Evolutionary conservation across 1,139 yeast species (phyloP), one percentile per base, ranked within the genome.

Genomic region (Yueomyces sp.): DNA sequence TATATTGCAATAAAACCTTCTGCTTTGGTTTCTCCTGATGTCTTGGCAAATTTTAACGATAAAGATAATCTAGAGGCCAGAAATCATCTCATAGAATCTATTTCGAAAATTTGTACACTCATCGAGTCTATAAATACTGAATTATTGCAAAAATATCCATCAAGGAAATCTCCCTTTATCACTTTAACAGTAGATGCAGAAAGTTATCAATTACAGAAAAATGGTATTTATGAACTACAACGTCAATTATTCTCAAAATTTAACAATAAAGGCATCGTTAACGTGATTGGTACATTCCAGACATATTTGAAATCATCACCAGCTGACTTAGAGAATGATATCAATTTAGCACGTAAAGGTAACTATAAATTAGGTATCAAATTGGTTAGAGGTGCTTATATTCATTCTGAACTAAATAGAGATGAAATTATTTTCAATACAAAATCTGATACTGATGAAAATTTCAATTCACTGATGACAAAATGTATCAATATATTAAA

Each of bases 381-480:
- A 64, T 72, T 91, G 44, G 98, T 91, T n/a, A 78, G 98, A 62
- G 98, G 98, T 50, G 98, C 98, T 5, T 91, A 91, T 67, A 77
- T 89, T 49, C 96, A 89, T 62, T 78, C 95, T 3, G 97, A 91
- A 66, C 75, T 81, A 29, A 19, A 33, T 38, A 70, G 81, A 50
- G 73, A 96, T 56, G 51, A 61, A 43, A 52, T 63, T 11, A 84
- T 91, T 49, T 93, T 81, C 65, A 68, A 70, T 51, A 75, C 85
- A 39, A 87, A 89, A 64, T 28, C 25, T 4, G 48, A 37, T 9
- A 51, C 56, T 8, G 56, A 52, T 41, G 42, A 41, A 8, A 78
- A 80, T 57, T 91, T 81, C 66, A 77, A 91, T 65, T 64, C 68
- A 25, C 95, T 95, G 37, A 76, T 84, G 51, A 59, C 75, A 19